Base-by-base conservation (phyloP, 306 rosid species). In the Arachis stenosperma region DNA sequence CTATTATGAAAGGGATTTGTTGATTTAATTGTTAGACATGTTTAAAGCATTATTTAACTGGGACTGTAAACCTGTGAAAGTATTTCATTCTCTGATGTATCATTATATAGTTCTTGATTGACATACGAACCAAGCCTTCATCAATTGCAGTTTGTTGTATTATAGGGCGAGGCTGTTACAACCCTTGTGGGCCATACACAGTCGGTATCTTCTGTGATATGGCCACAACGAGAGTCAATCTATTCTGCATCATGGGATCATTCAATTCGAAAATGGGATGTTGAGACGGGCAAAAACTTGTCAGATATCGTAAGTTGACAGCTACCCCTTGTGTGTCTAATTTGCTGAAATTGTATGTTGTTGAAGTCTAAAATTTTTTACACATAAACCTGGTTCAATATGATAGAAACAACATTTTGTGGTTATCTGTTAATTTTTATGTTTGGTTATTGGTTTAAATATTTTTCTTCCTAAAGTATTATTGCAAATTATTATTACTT, bases 201-300 rank as follows among this genome's bases (percentile, higher is more conserved):
- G 81, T 86, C 88, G 2, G 96, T 94, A 30, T 91, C 97, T 74
- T 75, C 96, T 30, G 95, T 94, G 56, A 85, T 80, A 65, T 94
- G 97, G 99, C 87, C 92, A 9, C 81, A 86, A 63, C 87, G 54
- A 40, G 92, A 84, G 40, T 75, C 82, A 75, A 88, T 94, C 61
- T 94, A 85, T 81, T 94, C 99, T 77, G 90, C 96, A 36, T 94
- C 99, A 0, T 88, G 96, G 97, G 97, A 94, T 84, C 97, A 91
- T 83, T 86, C 97, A 73, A 69, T 88, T 63, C 85, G 95, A 80
- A 81, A 74, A 65, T 91, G 99, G 99, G 94, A 94, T 69, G 96
- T 79, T 1, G 96, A 91, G 84, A 88, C 88, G 0, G 92, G 97
- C 69, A 89, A 87, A 81, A 86, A 84, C 67, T 43, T 77, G 74